Percentiles rank a stretch among this genome's conserved stretches.
Evolutionary conservation across 2,329 filamentous ascomycete species (phyloP).

Genomic region (Teratosphaeria nubilosa): DNA sequence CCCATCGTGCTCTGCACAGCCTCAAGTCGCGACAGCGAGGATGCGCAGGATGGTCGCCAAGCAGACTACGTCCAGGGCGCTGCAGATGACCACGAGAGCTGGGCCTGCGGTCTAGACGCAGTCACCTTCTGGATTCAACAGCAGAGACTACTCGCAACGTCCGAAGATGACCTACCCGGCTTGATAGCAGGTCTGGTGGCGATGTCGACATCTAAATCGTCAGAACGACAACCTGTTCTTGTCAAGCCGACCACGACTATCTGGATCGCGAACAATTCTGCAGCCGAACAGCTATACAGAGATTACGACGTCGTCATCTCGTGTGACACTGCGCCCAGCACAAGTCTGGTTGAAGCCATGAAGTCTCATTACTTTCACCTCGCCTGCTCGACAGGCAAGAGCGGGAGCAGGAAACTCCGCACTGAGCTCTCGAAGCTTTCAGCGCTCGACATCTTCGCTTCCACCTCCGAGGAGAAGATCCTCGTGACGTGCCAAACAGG

Average conservation of each 20-base stretch:
- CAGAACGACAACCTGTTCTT: conserved; percentile 23
- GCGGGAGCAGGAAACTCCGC: conserved; percentile 75
- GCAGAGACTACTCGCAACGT: conserved; percentile 48
- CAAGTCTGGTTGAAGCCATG: conserved; percentile 14
- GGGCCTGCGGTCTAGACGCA: conserved; percentile 73
- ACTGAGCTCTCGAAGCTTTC: conserved; percentile 53
- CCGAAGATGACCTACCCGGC: conserved; percentile 54
- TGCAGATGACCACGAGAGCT: conserved; percentile 89
- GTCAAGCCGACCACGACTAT: conserved; percentile 33
- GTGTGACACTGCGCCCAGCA: conserved; percentile 26
- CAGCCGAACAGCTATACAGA: conserved; percentile 17
- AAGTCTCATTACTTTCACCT: conserved; percentile 46
- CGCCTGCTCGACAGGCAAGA: conserved; percentile 60
- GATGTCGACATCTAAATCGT: neutral
- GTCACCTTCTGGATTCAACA: conserved; percentile 67
- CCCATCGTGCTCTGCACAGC: conserved; percentile 79
- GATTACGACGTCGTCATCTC: neutral
- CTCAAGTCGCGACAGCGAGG: conserved; percentile 62
- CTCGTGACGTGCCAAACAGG: conserved; percentile 66
- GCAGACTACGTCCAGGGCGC: conserved; percentile 86
- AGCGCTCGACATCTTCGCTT: neutral
- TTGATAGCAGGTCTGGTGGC: conserved; percentile 31
- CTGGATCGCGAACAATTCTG: conserved; percentile 30
- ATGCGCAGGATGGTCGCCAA: conserved; percentile 47
- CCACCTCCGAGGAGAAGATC: conserved; percentile 11